phyloP scores from a whole-genome alignment of 768 basidiomycete genomes.

The Russula sp. region DNA sequence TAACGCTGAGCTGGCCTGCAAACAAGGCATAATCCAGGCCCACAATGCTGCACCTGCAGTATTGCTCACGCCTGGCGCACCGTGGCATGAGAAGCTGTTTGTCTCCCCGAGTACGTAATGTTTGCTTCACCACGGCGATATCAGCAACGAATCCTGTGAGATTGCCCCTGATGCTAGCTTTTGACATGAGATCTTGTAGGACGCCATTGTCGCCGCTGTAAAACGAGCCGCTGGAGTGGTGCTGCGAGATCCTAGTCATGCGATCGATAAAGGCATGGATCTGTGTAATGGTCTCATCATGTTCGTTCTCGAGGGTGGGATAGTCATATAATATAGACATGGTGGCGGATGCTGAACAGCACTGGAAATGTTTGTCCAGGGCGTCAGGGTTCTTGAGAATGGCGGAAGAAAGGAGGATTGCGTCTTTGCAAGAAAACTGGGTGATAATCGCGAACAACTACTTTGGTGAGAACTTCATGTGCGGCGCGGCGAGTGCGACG shows the following conservation, averaged over 20 bases:
- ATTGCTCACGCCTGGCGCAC: slow-evolving; percentile 57
- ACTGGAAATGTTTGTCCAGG: no score
- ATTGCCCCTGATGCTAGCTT: slow-evolving; percentile 53
- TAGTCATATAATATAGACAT: no score
- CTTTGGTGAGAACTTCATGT: no score
- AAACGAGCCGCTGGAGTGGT: slow-evolving; percentile 56
- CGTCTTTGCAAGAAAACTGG: no score
- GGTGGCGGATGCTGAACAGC: no score
- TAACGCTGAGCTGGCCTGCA: slow-evolving; percentile 54
- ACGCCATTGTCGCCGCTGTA: slow-evolving; percentile 53
- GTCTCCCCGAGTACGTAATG: slow-evolving; percentile 52
- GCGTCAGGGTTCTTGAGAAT: no score
- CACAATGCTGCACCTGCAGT: slow-evolving; percentile 69
- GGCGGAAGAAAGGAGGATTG: no score
- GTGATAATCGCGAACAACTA: no score
- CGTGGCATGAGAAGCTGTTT: slow-evolving; percentile 42
- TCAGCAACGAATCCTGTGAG: slow-evolving; percentile 52
- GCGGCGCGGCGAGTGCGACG: no score
- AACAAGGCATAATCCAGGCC: slow-evolving; percentile 64
- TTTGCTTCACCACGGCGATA: slow-evolving; percentile 47
- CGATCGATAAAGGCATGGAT: no score
- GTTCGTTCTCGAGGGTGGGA: no score
- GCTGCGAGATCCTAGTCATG: slow-evolving; percentile 58
- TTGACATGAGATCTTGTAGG: slow-evolving; percentile 65
- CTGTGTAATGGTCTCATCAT: no score